Base-by-base conservation (phyloP, 2,329 filamentous ascomycete species). In the Aureobasidium sp. region DNA sequence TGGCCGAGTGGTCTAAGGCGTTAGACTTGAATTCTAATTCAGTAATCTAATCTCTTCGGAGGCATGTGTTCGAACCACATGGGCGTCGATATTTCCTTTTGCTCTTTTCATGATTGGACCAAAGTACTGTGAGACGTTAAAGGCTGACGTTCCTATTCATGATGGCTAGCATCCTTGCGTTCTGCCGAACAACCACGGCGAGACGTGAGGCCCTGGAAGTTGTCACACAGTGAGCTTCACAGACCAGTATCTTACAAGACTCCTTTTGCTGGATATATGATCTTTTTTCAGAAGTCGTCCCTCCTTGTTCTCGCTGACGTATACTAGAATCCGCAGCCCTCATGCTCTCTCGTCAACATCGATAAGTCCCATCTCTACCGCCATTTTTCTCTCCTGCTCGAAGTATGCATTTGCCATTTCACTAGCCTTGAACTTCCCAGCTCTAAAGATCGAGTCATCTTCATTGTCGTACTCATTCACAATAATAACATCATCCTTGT, bases 1-100 rank as follows among this genome's bases (percentile, higher is more conserved):
- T 66, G 65, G 55, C 65, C 56, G 65, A 66, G 65, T 66, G 65
- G 65, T 66, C 47, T 66, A 66, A 65, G 56, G 65, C 55, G 65
- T 61, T 53, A 66, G 65, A 66, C 65, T 66, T 65, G 65, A 66
- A 66, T 59, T 9, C 23, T 37, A 29, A 37, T 53, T 56, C 50
- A 58, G 61, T 8, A 36, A 65, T 66, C 62, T 64, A 53, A 60
- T 66, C 60, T 56, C 57, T 64, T 63, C 57, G 65, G 60, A 52
- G 60, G 62, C 65, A 57, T 60, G 64, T 57, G 65, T 66, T 66
- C 65, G 62, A 66, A 64, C 65, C 65, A 57, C 64, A 63, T 60
- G 52, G 53, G 59, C 62, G 64, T 60, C 65, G 65, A n/a, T 44
- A 48, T 57, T 26, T 36, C 26, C 44, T 64, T 58, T 65, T 57